Evolutionary conservation across 2,329 filamentous ascomycete genomes (phyloP).

Genomic region (Colletotrichum musicola): DNA sequence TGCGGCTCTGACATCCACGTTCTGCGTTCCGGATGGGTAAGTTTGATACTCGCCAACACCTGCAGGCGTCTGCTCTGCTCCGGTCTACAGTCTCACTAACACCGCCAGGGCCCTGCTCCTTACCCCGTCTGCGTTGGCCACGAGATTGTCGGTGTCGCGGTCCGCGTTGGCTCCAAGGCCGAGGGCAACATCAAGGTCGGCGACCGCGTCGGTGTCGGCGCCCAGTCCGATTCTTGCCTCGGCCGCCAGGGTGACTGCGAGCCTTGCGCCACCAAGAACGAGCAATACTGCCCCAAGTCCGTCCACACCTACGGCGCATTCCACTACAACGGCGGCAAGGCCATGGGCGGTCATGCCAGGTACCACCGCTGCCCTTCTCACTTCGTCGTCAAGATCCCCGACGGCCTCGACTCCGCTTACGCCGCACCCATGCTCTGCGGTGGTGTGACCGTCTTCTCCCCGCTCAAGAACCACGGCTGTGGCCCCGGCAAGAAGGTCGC

Average conservation of each 20-base stretch:
- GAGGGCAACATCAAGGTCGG: constrained; percentile 62
- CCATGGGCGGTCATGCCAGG: constrained; percentile 53
- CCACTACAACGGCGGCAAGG: constrained; percentile 49
- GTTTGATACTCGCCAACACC: constrained; percentile 29
- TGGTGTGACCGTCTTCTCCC: constrained; percentile 76
- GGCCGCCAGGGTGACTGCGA: constrained; percentile 48
- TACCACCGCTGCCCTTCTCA: constrained; percentile 51
- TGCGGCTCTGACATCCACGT: constrained; percentile 74
- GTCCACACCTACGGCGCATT: constrained; percentile 62
- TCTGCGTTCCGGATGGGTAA: constrained; percentile 66
- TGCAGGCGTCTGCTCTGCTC: too few relatives aligned
- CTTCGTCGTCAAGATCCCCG: constrained; percentile 66
- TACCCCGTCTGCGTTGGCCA: constrained; percentile 41
- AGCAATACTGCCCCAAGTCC: constrained; percentile 52
- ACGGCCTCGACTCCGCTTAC: constrained; percentile 53
- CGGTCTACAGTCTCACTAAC: constrained; percentile 9
- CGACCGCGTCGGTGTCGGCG: constrained; percentile 70
- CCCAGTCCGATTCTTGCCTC: constrained; percentile 68
- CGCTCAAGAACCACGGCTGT: constrained; percentile 71
- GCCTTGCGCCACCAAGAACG: constrained; percentile 55
- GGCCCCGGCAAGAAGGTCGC: constrained; percentile 77
- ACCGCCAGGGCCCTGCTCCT: constrained; percentile 32
- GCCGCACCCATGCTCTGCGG: constrained; percentile 77
- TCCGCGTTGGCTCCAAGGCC: constrained; percentile 58
- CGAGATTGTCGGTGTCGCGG: constrained; percentile 62